Evolutionary conservation across 1,139 yeast species (phyloP), one percentile per base, ranked within the genome.

Genomic region (Candida tetrigidarum): DNA sequence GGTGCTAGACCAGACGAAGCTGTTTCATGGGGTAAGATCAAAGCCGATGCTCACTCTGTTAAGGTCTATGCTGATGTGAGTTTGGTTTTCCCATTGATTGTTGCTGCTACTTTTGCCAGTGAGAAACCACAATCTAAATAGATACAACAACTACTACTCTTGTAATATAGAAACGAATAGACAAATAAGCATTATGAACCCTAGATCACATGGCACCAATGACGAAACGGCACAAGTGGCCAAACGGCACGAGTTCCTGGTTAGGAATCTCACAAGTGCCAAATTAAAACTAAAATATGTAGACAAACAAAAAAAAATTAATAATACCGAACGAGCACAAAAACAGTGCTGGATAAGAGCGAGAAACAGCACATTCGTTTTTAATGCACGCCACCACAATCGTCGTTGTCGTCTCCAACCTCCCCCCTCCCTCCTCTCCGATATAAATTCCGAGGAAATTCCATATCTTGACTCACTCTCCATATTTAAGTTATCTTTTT

Each of bases 1-100:
- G 99, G 99, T 52, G 99, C 99, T 5, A 81, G 99, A 62, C 98
- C 99, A 1, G 99, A 95, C 64, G 99, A 93, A 70, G 99, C 99
- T 22, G 86, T 93, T 44, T 87, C 96, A 39, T 93, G 99, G 99
- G 99, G 99, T 51, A 93, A 93, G 68, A 93, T 93, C 67, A 90
- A 90, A 69, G 86, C 96, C 5, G 97, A 91, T 38, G 99, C 99
- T 27, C 81, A 81, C 57, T 81, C 84, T 50, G 96, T 91, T 47
- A 93, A 93, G 71, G 93, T 93, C 39, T 93, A 89, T 58, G 96
- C 96, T 11, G 99, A 93, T 64, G 99, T 89, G n/a, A 87, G 97
- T 20, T 77, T 90, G 27, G 98, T 93, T 15, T 88, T 93, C 74
- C 99, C 99, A 51, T 76, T 93, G 61, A 86, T 93, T 51, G 98